phyloP scores from a whole-genome alignment of 2,329 filamentous ascomycete genomes.

The Triangularia setosa region DNA sequence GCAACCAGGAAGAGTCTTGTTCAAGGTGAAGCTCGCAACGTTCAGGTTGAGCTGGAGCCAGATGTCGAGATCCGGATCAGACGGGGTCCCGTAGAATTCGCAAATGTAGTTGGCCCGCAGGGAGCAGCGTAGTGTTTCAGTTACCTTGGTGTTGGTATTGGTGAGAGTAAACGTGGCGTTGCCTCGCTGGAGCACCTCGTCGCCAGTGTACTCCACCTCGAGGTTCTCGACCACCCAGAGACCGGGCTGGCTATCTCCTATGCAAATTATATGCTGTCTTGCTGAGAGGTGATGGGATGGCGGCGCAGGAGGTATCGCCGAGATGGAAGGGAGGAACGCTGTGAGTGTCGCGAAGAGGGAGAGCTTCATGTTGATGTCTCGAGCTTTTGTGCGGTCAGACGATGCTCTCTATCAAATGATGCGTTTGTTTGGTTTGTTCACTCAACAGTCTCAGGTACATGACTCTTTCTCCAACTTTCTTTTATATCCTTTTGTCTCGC shows the following conservation, averaged over 20 bases:
- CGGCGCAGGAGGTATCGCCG: neutral
- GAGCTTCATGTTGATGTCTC: constrained; percentile 5
- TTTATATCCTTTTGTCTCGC: neutral
- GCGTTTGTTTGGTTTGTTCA: too few relatives aligned
- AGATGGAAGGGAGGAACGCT: neutral
- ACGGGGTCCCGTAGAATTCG: constrained; percentile 15
- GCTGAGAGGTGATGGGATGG: neutral
- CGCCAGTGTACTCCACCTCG: constrained; percentile 13
- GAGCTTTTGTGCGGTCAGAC: neutral
- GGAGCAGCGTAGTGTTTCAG: constrained; percentile 9
- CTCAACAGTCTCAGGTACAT: neutral
- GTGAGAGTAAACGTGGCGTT: constrained; percentile 16
- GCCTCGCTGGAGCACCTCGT: constrained; percentile 11
- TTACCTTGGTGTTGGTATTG: constrained; percentile 12
- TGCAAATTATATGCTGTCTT: neutral
- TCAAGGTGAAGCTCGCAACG: constrained; percentile 15
- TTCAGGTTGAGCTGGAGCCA: constrained; percentile 22
- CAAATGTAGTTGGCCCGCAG: constrained; percentile 19
- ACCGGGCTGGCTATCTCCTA: neutral
- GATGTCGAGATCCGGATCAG: constrained; percentile 10
- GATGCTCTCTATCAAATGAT: too few relatives aligned
- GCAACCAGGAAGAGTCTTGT: constrained; percentile 3
- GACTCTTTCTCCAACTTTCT: neutral
- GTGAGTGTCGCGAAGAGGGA: constrained; percentile 6
- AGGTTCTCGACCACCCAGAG: constrained; percentile 15